Evolutionary conservation across 2,329 filamentous ascomycete genomes (phyloP).

Genomic region (Pseudogymnoascus sp.): DNA sequence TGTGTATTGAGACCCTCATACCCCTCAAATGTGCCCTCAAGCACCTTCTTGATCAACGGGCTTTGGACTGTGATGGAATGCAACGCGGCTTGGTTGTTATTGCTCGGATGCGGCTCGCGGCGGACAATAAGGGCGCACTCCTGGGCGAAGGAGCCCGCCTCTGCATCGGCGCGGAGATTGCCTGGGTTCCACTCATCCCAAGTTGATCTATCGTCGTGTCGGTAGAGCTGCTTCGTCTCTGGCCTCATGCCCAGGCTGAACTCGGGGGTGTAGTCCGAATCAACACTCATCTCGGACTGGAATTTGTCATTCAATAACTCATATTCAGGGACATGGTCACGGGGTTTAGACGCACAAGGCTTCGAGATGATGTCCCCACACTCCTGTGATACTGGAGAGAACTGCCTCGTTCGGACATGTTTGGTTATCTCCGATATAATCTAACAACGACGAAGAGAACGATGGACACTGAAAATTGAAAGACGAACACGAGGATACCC

Average conservation of each 20-base stretch:
- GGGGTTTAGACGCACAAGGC: not conserved
- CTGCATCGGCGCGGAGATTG: constrained; percentile 11
- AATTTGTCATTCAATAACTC: not conserved
- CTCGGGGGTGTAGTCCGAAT: constrained; percentile 12
- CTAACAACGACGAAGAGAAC: not conserved
- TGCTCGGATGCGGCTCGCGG: constrained; percentile 18
- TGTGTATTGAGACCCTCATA: constrained; percentile 28
- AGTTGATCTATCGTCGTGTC: constrained; percentile 14
- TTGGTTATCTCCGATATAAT: not conserved
- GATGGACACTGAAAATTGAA: not conserved
- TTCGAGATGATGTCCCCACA: constrained; percentile 2
- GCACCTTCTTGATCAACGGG: constrained; percentile 26
- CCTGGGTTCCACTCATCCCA: constrained; percentile 17
- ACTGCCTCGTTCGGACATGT: constrained; percentile 9
- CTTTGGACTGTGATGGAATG: constrained; percentile 31
- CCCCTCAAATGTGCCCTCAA: constrained; percentile 26
- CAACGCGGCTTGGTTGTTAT: constrained; percentile 17
- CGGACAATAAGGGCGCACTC: constrained; percentile 23
- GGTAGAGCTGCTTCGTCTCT: constrained; percentile 17
- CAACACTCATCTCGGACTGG: constrained; percentile 13
- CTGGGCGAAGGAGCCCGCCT: constrained; percentile 12
- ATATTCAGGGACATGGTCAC: not conserved
- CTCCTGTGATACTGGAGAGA: constrained; percentile 13
- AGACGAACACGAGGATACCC: not conserved
- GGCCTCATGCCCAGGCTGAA: constrained; percentile 7